phyloP scores from a whole-genome alignment of 192 early-diverging fungal species.

The Kickxella alabastrina region DNA sequence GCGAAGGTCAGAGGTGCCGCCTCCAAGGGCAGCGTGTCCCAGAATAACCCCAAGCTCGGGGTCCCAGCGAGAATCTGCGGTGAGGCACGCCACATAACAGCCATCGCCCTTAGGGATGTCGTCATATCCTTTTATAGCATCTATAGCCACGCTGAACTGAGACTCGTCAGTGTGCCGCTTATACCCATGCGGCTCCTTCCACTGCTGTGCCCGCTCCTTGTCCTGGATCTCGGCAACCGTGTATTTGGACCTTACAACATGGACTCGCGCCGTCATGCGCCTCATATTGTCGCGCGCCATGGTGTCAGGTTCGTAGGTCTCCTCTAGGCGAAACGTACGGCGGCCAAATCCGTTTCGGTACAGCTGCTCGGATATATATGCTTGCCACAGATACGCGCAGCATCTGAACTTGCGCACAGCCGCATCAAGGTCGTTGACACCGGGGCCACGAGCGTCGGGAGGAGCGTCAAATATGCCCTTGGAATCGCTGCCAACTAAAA shows the following conservation, averaged over 20 bases:
- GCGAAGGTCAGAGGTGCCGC: constrained; percentile 48
- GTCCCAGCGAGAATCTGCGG: constrained; percentile 63
- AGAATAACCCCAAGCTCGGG: constrained; percentile 43
- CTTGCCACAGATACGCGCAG: constrained; percentile 69
- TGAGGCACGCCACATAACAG: constrained; percentile 55
- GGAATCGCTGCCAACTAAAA: constrained; percentile 59
- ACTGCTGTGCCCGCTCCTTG: constrained; percentile 59
- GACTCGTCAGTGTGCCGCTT: constrained; percentile 35
- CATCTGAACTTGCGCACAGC: constrained; percentile 58
- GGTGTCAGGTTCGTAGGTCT: constrained; percentile 54
- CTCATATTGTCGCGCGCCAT: constrained; percentile 42
- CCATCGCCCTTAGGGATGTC: constrained; percentile 38
- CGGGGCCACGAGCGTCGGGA: constrained; percentile 45
- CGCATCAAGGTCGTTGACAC: constrained; percentile 47
- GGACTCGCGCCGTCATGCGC: constrained; percentile 56
- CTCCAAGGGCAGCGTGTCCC: constrained; percentile 66
- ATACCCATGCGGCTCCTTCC: constrained; percentile 36
- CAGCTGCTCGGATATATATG: constrained; percentile 67
- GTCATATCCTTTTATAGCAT: constrained; percentile 50
- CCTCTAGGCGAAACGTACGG: constrained; percentile 64
- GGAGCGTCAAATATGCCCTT: constrained; percentile 58
- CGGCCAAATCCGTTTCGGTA: constrained; percentile 65
- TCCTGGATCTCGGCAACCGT: constrained; percentile 57
- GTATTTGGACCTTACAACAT: constrained; percentile 50
- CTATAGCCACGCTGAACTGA: constrained; percentile 53